Evolutionary conservation across 495 filamentous ascomycete genomes (phyloP), one percentile per base, ranked within the genome.

Genomic region (Mytilinidion resinicola): DNA sequence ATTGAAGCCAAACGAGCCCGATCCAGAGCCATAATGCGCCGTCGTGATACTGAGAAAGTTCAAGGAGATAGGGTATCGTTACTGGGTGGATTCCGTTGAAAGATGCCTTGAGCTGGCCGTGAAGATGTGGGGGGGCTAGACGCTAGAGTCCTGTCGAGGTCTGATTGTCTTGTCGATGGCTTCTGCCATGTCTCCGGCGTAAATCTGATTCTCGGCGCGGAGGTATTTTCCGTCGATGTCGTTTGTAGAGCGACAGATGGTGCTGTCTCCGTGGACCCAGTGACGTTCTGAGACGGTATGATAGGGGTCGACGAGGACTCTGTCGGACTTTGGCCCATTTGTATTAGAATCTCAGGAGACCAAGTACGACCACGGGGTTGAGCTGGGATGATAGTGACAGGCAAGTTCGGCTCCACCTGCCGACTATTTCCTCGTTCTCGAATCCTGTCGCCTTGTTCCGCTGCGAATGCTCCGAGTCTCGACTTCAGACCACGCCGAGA

Each of bases 311-410:
- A 6, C 25, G 25, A 30, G 25, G 25, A 30, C 6, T 30, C 25
- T 30, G 25, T 30, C 25, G 53, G 21, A 19, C 20, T 19, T 21
- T 50, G 59, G 20, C 30, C 20, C 15, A 56, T 62, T 19, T 47
- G 30, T 2, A 56, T 36, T 14, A 67, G 51, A 11, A 63, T 53
- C 1, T 61, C 57, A 7, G 71, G 71, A 52, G 66, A 70, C 72
- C 72, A 75, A 6, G 70, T 70, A 14, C 71, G 55, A 1, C 68
- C 69, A 70, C 83, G 75, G 4, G 80, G 79, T 44, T 83, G 82
- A 3, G 86, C 84, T 0, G 86, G 86, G 47, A 90, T 86, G 25
- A 87, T 75, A 8, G 83, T 87, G 20, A 88, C 77, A 1, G 84
- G 83, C 8, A 87, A 63, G 1, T 73, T 68, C 37, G 63, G 61